Evolutionary conservation across 192 early-diverging fungal genomes (phyloP), one percentile per base, ranked within the genome.

Genomic region (Kickxella alabastrina): DNA sequence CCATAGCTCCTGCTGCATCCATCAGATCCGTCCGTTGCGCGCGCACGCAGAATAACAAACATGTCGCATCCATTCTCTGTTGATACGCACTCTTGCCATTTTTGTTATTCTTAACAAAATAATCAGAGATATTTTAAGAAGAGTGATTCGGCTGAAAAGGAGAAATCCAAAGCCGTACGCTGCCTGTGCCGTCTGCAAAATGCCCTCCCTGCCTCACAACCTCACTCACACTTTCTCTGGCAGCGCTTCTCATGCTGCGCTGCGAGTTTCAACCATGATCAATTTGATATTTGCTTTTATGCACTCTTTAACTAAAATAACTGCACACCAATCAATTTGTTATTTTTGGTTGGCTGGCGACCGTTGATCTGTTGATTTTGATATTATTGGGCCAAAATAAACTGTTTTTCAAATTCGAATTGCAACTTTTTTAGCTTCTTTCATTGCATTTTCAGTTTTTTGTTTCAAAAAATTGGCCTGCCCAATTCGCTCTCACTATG

Each of bases 31-130:
- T 54, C 48, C 43, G 37, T 40, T 36, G 15, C 6, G 14, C 10
- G 37, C 43, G 37, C 46, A n/a, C n/a, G n/a, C n/a, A n/a, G n/a
- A n/a, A n/a, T n/a, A n/a, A 32, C 32, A 49, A 35, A 46, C 45
- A 57, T 44, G 49, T 23, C 28, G 44, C 31, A 57, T 57, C 54
- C 54, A 57, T 57, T 26, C 8, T 24, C 10, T 36, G 34, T 27
- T 35, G 65, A 56, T 54, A 68, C 65, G 52, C 49, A 68, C 65
- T 61, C 65, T 68, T 50, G 58, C 65, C 65, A 68, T 68, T 68
- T 54, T 65, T 47, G 22, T 29, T 47, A 57, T 43, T 45, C 43
- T 55, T 55, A 42, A 45, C 47, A 49, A 49, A 49, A 49, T 31
- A 19, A 49, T 31, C 26, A 24, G 47, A 31, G 47, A 36, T 36